Conservation (phyloP, 768 basidiomycete genomes). For the Termitomyces sp. region DNA sequence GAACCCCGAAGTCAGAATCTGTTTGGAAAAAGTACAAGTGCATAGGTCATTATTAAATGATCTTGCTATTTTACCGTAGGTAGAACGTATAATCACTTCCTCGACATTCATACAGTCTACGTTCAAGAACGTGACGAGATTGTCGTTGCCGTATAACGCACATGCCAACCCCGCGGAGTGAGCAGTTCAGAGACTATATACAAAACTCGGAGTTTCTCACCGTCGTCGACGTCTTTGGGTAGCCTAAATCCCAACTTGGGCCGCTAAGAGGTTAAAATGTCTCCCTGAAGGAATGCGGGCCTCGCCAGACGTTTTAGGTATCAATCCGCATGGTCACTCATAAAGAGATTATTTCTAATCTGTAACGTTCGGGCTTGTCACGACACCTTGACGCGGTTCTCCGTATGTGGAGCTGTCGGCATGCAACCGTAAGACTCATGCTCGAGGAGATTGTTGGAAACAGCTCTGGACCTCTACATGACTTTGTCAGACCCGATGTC, state of each 20-base stretch:
- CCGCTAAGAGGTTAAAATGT: constrained; percentile 19
- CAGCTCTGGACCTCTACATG: no score
- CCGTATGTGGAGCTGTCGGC: constrained; percentile 26
- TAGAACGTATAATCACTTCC: constrained; percentile 22
- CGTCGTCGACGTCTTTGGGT: constrained; percentile 21
- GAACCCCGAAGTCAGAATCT: constrained; percentile 23
- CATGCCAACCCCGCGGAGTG: constrained; percentile 14
- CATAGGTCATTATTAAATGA: not conserved
- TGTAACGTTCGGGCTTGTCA: constrained; percentile 23
- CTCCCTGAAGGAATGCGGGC: constrained; percentile 20
- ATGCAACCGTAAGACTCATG: constrained; percentile 10
- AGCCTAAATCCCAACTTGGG: constrained; percentile 20
- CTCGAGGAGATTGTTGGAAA: no score
- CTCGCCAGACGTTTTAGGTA: constrained; percentile 1
- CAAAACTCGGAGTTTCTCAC: not conserved
- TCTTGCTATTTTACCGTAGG: constrained; percentile 9
- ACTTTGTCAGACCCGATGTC: constrained; percentile 21
- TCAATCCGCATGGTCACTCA: not conserved
- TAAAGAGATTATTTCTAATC: constrained; percentile 9
- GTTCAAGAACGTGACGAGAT: constrained; percentile 20
- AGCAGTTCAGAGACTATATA: not conserved
- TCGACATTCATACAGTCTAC: constrained; percentile 21
- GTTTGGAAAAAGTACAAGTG: not conserved
- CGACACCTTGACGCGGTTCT: constrained; percentile 22
- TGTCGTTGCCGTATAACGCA: constrained; percentile 23